Base-by-base conservation (phyloP, 768 basidiomycete genomes). In the Trametes cinnabarina region DNA sequence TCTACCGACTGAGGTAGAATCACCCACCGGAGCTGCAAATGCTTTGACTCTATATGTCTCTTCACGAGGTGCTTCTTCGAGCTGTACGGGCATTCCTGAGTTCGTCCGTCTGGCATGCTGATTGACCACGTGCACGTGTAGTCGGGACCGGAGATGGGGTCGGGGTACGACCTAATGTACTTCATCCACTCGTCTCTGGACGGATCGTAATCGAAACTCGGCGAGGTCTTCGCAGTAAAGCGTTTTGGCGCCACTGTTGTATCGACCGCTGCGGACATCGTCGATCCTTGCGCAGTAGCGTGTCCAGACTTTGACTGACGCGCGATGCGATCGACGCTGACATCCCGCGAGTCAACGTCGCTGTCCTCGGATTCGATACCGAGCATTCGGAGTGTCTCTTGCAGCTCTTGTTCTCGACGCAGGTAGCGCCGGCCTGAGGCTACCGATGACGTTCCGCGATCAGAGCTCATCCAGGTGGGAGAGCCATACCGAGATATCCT, bases 41-140 rank as follows among this genome's bases (percentile, higher is more conserved):
- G 87, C 14, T 79, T 82, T 9, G 81, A 81, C 68, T 84, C 78
- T 46, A 88, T 76, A 68, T 88, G 87, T 25, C 87, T 78, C 68
- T 86, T 87, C 57, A 88, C 82, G 41, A 86, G 76, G 66, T 87
- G 86, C 68, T 83, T 86, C 66, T 84, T 83, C 23, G 78, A 73
- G 32, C 68, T 66, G 60, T 81, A 81, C 20, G 72, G 67, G 61
- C 81, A 82, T 43, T 14, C 51, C 34, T 39, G 12, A 15, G 15
- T 35, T 14, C 30, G 12, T 8, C 64, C 58, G 19, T 60, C 51
- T 10, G 37, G 37, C 12, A 9, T 22, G 25, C 20, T 23, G 7
- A 42, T 20, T 37, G n/a, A n/a, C 59, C 60, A 61, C 22, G 40
- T 52, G 39, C 60, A 61, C 42, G 32, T 43, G 34, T 28, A 60